Evolutionary conservation across 2,329 filamentous ascomycete genomes (phyloP).

Genomic region (Claviceps africana): DNA sequence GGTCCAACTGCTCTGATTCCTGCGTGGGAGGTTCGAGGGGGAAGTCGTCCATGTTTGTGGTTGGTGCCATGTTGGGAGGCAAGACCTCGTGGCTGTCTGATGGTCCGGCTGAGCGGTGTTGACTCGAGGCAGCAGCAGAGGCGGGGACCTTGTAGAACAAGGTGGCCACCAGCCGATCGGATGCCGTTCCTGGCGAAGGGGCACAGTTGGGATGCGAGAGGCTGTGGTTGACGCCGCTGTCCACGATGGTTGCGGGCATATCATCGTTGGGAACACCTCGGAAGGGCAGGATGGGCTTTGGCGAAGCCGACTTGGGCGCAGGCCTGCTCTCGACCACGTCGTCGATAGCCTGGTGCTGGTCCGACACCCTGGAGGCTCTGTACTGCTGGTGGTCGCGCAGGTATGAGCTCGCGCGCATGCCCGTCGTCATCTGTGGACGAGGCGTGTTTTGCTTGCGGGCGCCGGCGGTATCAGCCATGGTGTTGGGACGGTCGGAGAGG

Average conservation of each 20-base stretch:
- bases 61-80: constrained; percentile 44
- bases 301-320: constrained; percentile 21
- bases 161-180: constrained; percentile 45
- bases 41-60: constrained; percentile 42
- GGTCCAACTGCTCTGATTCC: constrained; percentile 44
- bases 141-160: constrained; percentile 43
- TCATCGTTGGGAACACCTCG: constrained; percentile 47
- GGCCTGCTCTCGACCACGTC: constrained; percentile 46
- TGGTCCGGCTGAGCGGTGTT: constrained; percentile 13
- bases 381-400: constrained; percentile 51
- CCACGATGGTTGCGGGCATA: constrained; percentile 44
- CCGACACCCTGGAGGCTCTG: constrained; percentile 39
- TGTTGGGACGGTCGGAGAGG: constrained; percentile 1
- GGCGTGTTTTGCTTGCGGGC: constrained; percentile 19
- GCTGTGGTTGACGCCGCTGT: constrained; percentile 47
- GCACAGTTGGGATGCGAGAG: constrained; percentile 51
- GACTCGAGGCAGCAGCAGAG: constrained; percentile 9
- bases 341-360: constrained; percentile 48
- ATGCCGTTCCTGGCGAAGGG: constrained; percentile 31
- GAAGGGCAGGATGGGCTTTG: constrained; percentile 34
- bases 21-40: constrained; percentile 44
- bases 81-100: constrained; percentile 21
- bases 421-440: constrained; percentile 33
- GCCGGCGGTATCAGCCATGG: constrained; percentile 20
- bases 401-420: constrained; percentile 44